These are phyloP conservation scores for Diospyros lotus DNA, from an alignment of 148 eudicot species.

Conservation along the genomic window DNA sequence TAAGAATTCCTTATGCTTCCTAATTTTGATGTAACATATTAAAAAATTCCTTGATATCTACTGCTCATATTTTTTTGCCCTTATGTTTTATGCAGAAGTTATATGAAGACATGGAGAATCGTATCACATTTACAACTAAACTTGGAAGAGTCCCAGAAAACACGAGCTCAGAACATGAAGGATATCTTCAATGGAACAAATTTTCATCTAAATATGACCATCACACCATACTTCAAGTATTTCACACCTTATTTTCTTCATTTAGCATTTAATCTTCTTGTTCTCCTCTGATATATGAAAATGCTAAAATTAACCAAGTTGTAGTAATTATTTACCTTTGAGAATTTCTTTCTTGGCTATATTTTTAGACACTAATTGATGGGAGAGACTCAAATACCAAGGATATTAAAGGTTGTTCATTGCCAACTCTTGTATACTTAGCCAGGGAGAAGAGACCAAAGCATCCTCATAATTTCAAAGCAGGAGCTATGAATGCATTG, in stretches of 20 bases:
- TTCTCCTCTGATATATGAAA: neutral
- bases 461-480: constrained; percentile 9
- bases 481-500: constrained; percentile 15
- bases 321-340: neutral
- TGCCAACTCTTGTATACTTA: constrained; percentile 11
- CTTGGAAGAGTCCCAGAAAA: constrained; percentile 16
- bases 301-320: neutral
- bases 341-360: too few relatives aligned
- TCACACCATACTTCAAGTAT: constrained; percentile 20
- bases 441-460: constrained; percentile 12
- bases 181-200: constrained; percentile 21
- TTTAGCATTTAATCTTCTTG: too few relatives aligned
- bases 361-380: constrained; percentile 7
- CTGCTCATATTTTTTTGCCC: too few relatives aligned
- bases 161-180: constrained; percentile 13
- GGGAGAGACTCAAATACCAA: neutral
- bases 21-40: too few relatives aligned
- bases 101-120: constrained; percentile 16
- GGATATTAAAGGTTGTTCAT: neutral
- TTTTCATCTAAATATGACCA: constrained; percentile 11
- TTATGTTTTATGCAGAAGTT: constrained; percentile 8
- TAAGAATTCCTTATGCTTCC: too few relatives aligned
- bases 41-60: too few relatives aligned
- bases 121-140: constrained; percentile 1
- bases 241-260: too few relatives aligned